Evolutionary conservation across 371 early-diverging fungal species (phyloP).

Genomic region (Mucor velutinosus): DNA sequence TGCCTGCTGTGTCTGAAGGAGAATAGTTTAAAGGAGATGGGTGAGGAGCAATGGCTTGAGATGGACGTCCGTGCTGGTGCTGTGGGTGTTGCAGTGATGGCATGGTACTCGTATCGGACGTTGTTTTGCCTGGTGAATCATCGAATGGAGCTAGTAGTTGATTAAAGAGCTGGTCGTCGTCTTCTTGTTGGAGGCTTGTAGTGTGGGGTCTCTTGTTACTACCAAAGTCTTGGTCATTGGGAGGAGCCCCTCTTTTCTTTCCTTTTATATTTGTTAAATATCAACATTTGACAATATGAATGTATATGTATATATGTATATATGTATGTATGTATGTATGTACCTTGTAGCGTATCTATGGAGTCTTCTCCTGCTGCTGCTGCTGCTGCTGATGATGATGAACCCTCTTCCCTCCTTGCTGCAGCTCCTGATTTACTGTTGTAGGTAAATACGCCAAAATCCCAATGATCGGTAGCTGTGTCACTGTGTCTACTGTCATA

Average conservation of each 20-base stretch:
- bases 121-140: not conserved
- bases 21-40: not conserved
- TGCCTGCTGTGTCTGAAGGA: not conserved
- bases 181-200: not conserved
- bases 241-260: conserved; percentile 4
- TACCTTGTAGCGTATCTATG: not conserved
- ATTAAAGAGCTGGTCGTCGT: conserved; percentile 18
- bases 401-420: not conserved
- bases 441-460: conserved; percentile 22
- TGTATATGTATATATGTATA: too few relatives aligned
- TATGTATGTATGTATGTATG: not conserved
- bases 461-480: conserved; percentile 20
- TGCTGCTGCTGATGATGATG: too few relatives aligned
- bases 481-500: conserved; percentile 13
- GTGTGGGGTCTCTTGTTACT: not conserved
- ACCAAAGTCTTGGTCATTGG: not conserved
- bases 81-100: not conserved
- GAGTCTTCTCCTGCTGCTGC: not conserved
- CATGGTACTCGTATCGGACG: not conserved
- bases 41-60: not conserved
- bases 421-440: not conserved
- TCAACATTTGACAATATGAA: not conserved
- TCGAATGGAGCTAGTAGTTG: conserved; percentile 19
- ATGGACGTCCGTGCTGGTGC: not conserved
- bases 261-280: not conserved